Evolutionary conservation across 345 rosid species (phyloP).

Genomic region (Arabidopsis suecica): DNA sequence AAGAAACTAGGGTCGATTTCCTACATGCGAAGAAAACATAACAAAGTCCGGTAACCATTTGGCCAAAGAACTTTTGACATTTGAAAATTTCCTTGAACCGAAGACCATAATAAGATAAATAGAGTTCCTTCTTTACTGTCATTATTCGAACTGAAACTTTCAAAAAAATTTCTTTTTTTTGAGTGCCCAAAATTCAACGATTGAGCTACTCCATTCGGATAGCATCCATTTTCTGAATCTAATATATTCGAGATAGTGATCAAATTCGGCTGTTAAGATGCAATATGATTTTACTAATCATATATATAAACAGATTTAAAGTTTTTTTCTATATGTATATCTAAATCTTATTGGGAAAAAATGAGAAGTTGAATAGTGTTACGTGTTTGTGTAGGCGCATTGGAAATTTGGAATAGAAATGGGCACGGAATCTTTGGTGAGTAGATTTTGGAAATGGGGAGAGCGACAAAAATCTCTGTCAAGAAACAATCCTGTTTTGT

Average conservation of each 20-base stretch:
- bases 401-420: background rate
- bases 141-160: background rate
- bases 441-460: slow-evolving; percentile 23
- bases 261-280: background rate
- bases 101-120: no score
- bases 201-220: background rate
- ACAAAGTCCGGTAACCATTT: no score
- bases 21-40: no score
- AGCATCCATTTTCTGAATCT: background rate
- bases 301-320: background rate
- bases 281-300: background rate
- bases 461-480: slow-evolving; percentile 22
- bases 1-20: no score
- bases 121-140: no score
- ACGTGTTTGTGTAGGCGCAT: slow-evolving; percentile 33
- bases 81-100: no score
- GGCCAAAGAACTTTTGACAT: no score
- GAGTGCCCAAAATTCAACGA: background rate
- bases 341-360: background rate
- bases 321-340: background rate
- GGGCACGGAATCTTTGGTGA: slow-evolving; percentile 24
- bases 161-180: no score
- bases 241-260: background rate
- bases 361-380: slow-evolving; percentile 34
- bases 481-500: slow-evolving; percentile 7